phyloP scores from a whole-genome alignment of 2,329 filamentous ascomycete genomes.

The Hymenoscyphus fraxineus region DNA sequence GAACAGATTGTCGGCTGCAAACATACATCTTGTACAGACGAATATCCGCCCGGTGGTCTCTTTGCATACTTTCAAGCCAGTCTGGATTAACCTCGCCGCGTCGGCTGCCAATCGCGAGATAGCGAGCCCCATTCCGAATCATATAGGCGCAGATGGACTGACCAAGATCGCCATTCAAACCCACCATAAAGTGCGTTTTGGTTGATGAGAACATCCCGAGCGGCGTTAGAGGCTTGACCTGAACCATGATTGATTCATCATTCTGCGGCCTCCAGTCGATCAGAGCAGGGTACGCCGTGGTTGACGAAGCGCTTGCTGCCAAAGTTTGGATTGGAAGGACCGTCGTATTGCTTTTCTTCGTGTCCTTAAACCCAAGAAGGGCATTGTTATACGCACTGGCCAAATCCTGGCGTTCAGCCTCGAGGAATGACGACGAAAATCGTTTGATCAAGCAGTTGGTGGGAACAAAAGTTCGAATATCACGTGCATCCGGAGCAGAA shows the following conservation, averaged over 20 bases:
- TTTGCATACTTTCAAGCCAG: constrained; percentile 28
- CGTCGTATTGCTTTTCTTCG: not conserved
- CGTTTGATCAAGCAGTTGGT: too few species aligned
- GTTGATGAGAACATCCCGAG: constrained; percentile 14
- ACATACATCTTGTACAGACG: constrained; percentile 10
- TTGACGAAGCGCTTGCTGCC: not conserved
- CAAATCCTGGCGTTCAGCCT: too few species aligned
- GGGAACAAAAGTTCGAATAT: too few species aligned
- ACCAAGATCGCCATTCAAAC: constrained; percentile 33
- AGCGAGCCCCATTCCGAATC: constrained; percentile 36
- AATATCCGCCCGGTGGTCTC: constrained; percentile 8
- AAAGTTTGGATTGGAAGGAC: not conserved
- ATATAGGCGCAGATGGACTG: constrained; percentile 41
- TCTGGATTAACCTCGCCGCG: constrained; percentile 34
- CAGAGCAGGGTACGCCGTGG: not conserved
- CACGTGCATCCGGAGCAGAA: too few species aligned
- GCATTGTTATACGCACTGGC: not conserved
- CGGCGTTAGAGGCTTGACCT: not conserved
- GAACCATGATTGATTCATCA: not conserved
- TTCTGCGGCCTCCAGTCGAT: not conserved
- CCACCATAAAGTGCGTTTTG: constrained; percentile 34
- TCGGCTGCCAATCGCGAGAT: constrained; percentile 40
- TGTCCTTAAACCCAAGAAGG: not conserved
- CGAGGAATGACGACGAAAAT: too few species aligned
- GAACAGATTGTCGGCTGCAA: constrained; percentile 5